Percentiles rank a stretch among this genome's conserved stretches.
phyloP scores from a whole-genome alignment of 306 rosid species.

The Potentilla sterilis region DNA sequence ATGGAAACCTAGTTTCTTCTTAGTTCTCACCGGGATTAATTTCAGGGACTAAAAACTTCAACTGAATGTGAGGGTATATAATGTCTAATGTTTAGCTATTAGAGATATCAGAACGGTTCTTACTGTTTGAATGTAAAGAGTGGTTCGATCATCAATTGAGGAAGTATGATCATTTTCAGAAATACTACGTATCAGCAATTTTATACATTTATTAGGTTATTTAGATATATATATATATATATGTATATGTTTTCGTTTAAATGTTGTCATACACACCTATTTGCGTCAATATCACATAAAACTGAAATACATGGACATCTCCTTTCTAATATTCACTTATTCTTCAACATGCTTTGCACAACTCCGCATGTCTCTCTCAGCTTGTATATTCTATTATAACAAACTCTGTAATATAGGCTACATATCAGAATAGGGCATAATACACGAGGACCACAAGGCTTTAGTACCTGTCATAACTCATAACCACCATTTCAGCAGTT shows the following conservation, averaged over 20 bases:
- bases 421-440: not conserved
- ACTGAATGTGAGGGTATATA: not conserved
- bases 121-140: not conserved
- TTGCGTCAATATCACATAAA: not conserved
- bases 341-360: not conserved
- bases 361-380: not conserved
- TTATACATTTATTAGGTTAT: not conserved
- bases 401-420: not conserved
- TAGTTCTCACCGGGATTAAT: not conserved
- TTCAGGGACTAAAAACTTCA: not conserved
- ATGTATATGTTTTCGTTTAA: not conserved
- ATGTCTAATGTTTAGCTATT: not conserved
- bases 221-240: not conserved
- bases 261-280: not conserved
- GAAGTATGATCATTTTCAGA: not conserved
- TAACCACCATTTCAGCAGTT: not conserved
- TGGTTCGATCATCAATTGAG: not conserved
- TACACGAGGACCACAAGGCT: not conserved
- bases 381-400: not conserved
- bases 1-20: not conserved
- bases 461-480: not conserved
- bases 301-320: not conserved
- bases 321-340: not conserved
- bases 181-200: not conserved
- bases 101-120: not conserved